Conservation (phyloP, 2,329 filamentous ascomycete genomes). For the Stachybotrys echinatus region DNA sequence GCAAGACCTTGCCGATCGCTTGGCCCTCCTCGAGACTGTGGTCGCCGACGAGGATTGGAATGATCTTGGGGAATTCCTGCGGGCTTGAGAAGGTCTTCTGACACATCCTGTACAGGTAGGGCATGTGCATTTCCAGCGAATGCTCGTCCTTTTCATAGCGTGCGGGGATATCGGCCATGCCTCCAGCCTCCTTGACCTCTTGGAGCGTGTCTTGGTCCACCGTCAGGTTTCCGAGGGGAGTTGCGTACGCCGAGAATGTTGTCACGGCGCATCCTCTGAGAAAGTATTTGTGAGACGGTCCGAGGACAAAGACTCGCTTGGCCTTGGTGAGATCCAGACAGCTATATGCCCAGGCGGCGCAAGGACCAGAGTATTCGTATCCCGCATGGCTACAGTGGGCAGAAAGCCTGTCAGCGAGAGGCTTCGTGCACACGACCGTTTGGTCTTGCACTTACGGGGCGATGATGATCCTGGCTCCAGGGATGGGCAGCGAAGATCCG, state of each 20-base stretch:
- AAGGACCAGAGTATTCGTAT: constrained; percentile 85
- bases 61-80: constrained; percentile 62
- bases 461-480: constrained; percentile 78
- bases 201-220: constrained; percentile 56
- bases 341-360: constrained; percentile 93
- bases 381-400: constrained; percentile 76
- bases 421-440: neutral
- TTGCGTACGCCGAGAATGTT: constrained; percentile 63
- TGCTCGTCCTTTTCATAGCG: constrained; percentile 76
- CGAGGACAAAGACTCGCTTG: constrained; percentile 87
- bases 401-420: neutral
- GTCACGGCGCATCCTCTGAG: constrained; percentile 74
- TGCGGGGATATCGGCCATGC: constrained; percentile 51
- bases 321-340: constrained; percentile 74
- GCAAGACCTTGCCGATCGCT: constrained; percentile 62
- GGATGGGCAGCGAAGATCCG: constrained; percentile 56
- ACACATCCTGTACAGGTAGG: constrained; percentile 80
- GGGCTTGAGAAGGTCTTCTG: constrained; percentile 42
- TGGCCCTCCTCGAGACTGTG: constrained; percentile 62
- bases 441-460: constrained; percentile 65
- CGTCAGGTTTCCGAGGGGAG: constrained; percentile 65
- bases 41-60: constrained; percentile 82
- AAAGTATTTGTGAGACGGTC: constrained; percentile 85
- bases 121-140: constrained; percentile 93
- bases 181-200: constrained; percentile 34